These are phyloP conservation scores for Juglanconis oblonga DNA, from an alignment of 2,329 filamentous ascomycete genomes.

Conservation along the genomic window DNA sequence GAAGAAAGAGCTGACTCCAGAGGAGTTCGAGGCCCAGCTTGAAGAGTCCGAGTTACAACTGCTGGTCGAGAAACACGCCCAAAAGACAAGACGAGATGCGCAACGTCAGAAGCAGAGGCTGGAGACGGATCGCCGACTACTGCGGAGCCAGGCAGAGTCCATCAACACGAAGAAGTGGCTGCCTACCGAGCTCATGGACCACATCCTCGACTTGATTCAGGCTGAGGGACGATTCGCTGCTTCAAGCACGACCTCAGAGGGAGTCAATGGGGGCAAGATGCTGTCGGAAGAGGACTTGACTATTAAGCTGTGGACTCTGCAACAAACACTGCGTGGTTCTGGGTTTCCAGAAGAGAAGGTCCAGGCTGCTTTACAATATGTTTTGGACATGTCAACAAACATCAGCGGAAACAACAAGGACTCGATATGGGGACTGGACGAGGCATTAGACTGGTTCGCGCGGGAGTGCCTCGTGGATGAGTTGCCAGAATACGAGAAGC, in stretches of 20 bases:
- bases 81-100: conserved; percentile 77
- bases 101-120: conserved; percentile 72
- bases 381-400: conserved; percentile 65
- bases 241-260: conserved; percentile 47
- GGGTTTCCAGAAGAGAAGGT: conserved; percentile 66
- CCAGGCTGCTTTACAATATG: conserved; percentile 60
- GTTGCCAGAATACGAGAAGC: conserved; percentile 67
- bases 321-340: conserved; percentile 66
- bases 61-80: conserved; percentile 78
- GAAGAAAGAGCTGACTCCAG: conserved; percentile 63
- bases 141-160: conserved; percentile 74
- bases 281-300: conserved; percentile 74
- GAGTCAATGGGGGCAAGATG: conserved; percentile 46
- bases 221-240: conserved; percentile 60
- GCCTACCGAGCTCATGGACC: conserved; percentile 72
- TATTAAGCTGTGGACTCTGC: conserved; percentile 79
- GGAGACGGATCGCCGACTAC: conserved; percentile 79
- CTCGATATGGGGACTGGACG: conserved; percentile 79
- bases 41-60: conserved; percentile 88
- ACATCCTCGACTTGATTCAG: conserved; percentile 70
- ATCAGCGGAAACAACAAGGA: conserved; percentile 58
- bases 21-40: conserved; percentile 85
- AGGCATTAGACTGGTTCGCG: conserved; percentile 88
- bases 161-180: conserved; percentile 77
- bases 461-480: conserved; percentile 67